phyloP scores from a whole-genome alignment of 208 protist genomes.

The Lotmaria passim region DNA sequence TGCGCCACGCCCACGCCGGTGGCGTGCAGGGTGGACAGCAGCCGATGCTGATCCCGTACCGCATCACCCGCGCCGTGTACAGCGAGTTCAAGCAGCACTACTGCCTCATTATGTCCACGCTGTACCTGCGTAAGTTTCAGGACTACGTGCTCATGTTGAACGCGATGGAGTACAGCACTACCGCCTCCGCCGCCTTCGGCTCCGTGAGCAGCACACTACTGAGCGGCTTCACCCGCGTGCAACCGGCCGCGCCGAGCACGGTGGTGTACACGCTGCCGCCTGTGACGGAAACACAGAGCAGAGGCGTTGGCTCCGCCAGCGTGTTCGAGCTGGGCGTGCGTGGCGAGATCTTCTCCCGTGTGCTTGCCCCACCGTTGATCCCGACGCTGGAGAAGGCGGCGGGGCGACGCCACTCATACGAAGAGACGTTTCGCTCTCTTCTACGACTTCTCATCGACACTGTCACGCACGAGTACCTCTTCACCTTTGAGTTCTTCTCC shows the following conservation, averaged over 20 bases:
- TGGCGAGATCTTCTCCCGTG: slow-evolving; percentile 46
- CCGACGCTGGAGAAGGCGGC: slow-evolving; percentile 71
- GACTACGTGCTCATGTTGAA: slow-evolving; percentile 83
- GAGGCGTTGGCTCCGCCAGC: slow-evolving; percentile 9
- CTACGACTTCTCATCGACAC: slow-evolving; percentile 75
- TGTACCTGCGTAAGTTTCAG: slow-evolving; percentile 75
- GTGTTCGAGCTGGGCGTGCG: slow-evolving; percentile 62
- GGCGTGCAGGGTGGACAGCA: slow-evolving; percentile 33
- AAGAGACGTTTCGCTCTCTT: slow-evolving; percentile 85
- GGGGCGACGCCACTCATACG: slow-evolving; percentile 64
- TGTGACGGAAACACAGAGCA: slow-evolving; percentile 42
- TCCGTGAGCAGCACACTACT: slow-evolving; percentile 22
- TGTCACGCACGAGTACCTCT: slow-evolving; percentile 90
- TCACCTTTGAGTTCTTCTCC: slow-evolving; percentile 85
- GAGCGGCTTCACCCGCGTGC: slow-evolving; percentile 21
- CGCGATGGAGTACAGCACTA: slow-evolving; percentile 66
- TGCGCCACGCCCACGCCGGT: slow-evolving; percentile 47
- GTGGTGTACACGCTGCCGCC: slow-evolving; percentile 57
- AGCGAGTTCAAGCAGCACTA: slow-evolving; percentile 76
- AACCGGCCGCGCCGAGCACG: slow-evolving; percentile 24
- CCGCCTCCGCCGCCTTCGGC: slow-evolving; percentile 14
- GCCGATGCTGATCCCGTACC: slow-evolving; percentile 51
- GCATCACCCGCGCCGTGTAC: slow-evolving; percentile 75
- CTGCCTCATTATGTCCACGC: slow-evolving; percentile 69
- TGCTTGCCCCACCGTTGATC: slow-evolving; percentile 72